A percentile compares a stretch with the other conserved stretches of the same genome.
These are phyloP conservation scores for Calonectria pauciramosa DNA, from an alignment of 2,329 filamentous ascomycete genomes.

Conservation along the genomic window DNA sequence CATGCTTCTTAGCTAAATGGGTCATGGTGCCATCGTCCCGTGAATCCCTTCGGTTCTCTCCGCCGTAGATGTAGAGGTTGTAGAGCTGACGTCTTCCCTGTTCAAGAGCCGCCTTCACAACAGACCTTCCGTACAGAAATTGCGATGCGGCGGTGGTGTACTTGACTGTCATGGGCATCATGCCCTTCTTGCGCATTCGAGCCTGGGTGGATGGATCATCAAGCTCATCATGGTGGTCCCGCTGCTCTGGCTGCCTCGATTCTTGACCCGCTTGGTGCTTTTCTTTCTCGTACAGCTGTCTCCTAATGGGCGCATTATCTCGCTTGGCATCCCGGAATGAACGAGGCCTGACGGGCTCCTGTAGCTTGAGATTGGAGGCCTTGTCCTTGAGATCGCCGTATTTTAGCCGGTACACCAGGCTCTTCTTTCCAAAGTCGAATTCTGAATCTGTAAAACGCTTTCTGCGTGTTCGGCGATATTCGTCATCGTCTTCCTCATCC, in stretches of 20 bases:
- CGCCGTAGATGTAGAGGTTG: conserved; percentile 82
- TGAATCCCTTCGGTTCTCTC: conserved; percentile 66
- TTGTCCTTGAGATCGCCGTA: conserved; percentile 54
- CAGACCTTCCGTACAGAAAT: conserved; percentile 88
- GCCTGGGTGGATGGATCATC: background rate
- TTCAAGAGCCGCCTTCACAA: conserved; percentile 84
- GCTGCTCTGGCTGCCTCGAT: background rate
- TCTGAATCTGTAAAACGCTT: conserved; percentile 67
- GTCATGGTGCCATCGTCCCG: conserved; percentile 60
- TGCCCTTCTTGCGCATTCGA: conserved; percentile 45
- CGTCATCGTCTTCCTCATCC: conserved; percentile 50
- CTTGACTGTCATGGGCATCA: conserved; percentile 55
- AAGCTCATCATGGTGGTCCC: background rate
- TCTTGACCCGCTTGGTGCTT: background rate
- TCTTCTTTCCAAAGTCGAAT: conserved; percentile 66
- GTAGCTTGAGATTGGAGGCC: conserved; percentile 41
- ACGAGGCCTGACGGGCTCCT: conserved; percentile 45
- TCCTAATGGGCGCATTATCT: conserved; percentile 7
- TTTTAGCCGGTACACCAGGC: conserved; percentile 68
- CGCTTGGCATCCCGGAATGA: conserved; percentile 33
- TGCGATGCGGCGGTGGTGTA: conserved; percentile 90
- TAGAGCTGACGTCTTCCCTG: conserved; percentile 79
- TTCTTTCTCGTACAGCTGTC: background rate
- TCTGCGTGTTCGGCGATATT: conserved; percentile 59
- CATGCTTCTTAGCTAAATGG: conserved; percentile 60